phyloP scores from a whole-genome alignment of 345 rosid genomes.

The Camelina hispida region DNA sequence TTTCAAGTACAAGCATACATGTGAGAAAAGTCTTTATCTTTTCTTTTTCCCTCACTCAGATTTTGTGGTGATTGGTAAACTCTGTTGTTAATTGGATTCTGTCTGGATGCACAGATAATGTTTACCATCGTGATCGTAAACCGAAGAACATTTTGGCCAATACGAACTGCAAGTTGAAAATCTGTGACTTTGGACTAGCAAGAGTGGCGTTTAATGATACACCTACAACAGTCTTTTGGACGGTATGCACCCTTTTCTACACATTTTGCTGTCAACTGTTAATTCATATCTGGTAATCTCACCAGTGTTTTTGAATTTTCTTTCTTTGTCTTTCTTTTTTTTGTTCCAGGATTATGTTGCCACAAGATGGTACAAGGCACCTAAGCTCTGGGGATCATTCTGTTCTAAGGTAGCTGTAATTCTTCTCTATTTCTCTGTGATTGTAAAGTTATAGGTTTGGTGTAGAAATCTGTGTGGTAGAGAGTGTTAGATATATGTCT shows the following conservation, averaged over 20 bases:
- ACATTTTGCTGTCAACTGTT: background rate
- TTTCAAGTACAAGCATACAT: conserved; percentile 95
- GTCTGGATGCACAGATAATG: conserved; percentile 72
- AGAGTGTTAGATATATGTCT: background rate
- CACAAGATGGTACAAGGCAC: conserved; percentile 99
- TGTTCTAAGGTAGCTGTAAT: conserved; percentile 75
- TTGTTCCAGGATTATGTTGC: conserved; percentile 88
- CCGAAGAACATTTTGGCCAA: conserved; percentile 97
- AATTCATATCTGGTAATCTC: background rate
- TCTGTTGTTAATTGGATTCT: conserved; percentile 45
- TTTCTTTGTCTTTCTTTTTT: conserved; percentile 27
- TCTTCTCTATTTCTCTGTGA: conserved; percentile 14
- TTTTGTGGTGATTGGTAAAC: no score
- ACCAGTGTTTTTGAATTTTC: conserved; percentile 18
- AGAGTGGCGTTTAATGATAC: conserved; percentile 92
- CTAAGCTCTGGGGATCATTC: conserved; percentile 97
- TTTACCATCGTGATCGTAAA: conserved; percentile 97
- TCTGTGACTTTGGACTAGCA: conserved; percentile 95
- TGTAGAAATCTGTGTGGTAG: conserved; percentile 16
- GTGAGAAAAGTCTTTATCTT: conserved; percentile 40
- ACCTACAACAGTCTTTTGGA: conserved; percentile 93
- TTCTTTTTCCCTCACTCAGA: background rate
- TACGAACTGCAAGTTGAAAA: conserved; percentile 96
- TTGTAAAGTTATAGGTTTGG: conserved; percentile 28
- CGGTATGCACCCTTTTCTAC: conserved; percentile 53